Percentiles rank a stretch among this genome's conserved stretches.
phyloP scores from a whole-genome alignment of 257 asterid species.

The Solanum tacnaense region DNA sequence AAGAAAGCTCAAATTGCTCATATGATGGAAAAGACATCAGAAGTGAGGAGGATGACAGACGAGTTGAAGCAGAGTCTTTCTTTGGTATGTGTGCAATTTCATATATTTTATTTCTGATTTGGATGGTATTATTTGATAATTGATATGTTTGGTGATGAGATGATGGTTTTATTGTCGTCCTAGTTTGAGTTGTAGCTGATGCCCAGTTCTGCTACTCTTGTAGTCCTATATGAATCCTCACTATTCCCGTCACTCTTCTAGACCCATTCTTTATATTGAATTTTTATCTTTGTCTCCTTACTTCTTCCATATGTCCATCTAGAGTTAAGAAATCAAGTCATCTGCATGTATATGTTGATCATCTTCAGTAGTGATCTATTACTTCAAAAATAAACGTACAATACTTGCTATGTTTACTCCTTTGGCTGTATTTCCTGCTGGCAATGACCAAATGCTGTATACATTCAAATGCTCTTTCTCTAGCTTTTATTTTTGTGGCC shows the following conservation, averaged over 20 bases:
- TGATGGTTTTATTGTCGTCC: background rate
- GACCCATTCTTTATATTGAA: background rate
- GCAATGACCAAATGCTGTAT: background rate
- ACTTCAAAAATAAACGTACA: background rate
- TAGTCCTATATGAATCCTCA: background rate
- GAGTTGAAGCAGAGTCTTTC: conserved; percentile 46
- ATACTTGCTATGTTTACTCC: background rate
- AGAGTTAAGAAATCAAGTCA: background rate
- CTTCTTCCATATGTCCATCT: background rate
- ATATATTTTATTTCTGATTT: background rate
- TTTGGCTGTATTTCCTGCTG: background rate
- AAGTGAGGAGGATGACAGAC: conserved; percentile 61
- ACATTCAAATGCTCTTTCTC: background rate
- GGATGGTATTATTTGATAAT: background rate
- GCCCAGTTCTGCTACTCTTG: conserved; percentile 1
- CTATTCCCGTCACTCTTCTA: background rate
- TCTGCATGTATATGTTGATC: background rate
- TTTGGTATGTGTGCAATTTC: conserved; percentile 32
- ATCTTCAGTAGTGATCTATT: background rate
- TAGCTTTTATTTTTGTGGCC: background rate
- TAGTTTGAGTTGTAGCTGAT: conserved; percentile 1
- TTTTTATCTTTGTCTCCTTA: background rate
- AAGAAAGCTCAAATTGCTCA: conserved; percentile 48
- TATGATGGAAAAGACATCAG: conserved; percentile 57
- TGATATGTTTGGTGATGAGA: background rate